Evolutionary conservation across 768 basidiomycete species (phyloP).

Genomic region (Russula foetens): DNA sequence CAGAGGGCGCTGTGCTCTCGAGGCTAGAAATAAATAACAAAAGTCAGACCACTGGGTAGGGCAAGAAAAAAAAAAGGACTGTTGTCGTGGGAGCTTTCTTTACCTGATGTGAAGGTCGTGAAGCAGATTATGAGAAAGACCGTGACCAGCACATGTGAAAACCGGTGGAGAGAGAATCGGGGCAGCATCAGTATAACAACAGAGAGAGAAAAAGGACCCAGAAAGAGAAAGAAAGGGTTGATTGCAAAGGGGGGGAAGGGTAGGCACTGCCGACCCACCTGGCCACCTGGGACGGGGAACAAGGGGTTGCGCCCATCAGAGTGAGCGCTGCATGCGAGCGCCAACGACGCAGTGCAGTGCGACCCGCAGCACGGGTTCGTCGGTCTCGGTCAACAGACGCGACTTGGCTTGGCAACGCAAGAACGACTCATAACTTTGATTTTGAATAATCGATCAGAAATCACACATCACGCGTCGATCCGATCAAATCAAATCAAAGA

Average conservation of each 20-base stretch:
- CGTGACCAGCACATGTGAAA: conserved; percentile 20
- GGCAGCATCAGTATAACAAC: background rate
- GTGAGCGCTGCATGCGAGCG: background rate
- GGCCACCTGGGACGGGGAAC: background rate
- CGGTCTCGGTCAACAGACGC: too few species aligned
- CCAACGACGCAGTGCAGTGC: background rate
- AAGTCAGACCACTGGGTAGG: background rate
- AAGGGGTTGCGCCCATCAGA: background rate
- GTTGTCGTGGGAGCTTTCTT: background rate
- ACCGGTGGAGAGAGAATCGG: background rate
- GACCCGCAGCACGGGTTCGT: too few species aligned
- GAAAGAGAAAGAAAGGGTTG: background rate
- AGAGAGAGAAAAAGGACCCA: background rate
- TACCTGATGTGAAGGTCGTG: conserved; percentile 10
- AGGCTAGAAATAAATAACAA: background rate
- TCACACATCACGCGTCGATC: background rate
- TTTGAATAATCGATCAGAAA: too few species aligned
- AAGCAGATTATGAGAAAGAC: conserved; percentile 11
- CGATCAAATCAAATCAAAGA: too few species aligned
- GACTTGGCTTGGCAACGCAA: too few species aligned
- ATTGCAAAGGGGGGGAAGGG: background rate
- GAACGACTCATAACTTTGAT: too few species aligned
- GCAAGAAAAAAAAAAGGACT: background rate
- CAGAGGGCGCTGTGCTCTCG: conserved; percentile 28
- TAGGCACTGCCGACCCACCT: too few species aligned